Base-by-base conservation (phyloP, 352 stramenopile genomes). In the Phytopythium sindhum region DNA sequence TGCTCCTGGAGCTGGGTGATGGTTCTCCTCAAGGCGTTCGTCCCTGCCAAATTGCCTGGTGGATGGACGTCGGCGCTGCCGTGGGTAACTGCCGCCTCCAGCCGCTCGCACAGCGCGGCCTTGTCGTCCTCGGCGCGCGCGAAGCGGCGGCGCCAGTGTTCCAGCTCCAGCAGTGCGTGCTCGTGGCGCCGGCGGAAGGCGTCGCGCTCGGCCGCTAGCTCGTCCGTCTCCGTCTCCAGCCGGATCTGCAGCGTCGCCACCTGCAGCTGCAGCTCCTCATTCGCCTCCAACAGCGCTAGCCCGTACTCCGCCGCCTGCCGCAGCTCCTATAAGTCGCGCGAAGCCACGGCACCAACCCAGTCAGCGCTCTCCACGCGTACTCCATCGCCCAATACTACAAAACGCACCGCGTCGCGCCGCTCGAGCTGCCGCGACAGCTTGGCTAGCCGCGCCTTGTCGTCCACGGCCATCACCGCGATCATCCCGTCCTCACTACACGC, bases 301-400 rank as follows among this genome's bases (percentile, higher is more conserved):
- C 87, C 87, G 65, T 94, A 94, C 65, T 91, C 82, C 8, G 82
- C 87, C 21, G 87, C 87, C 45, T 94, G 82, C 0, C 75, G 74
- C 35, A 89, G 64, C 42, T 96, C 87, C 87, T 96, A 41, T 33
- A n/a, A 56, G 33, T 39, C 39, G 4, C n/a, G 45, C 59, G 47
- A 63, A 58, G n/a, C 44, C 45, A 33, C 66, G n/a, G 33, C 1
- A 39, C 11, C 7, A 56, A 8, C 11, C 7, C 53, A 8, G 37
- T 41, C 11, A 73, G 47, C 28, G 44, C 0, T 11, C 0, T 11
- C 9, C 28, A 60, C 48, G 44, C 50, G 4, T 10, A 3, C 12
- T 29, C 21, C 35, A 53, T n/a, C 59, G 15, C 42, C 47, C 17
- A 48, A 39, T 66, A 15, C 28, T 51, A 52, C 37, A 50, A 29